Evolutionary conservation across 805 yeast genomes (phyloP).

Genomic region (Nakazawaea molendinolei): DNA sequence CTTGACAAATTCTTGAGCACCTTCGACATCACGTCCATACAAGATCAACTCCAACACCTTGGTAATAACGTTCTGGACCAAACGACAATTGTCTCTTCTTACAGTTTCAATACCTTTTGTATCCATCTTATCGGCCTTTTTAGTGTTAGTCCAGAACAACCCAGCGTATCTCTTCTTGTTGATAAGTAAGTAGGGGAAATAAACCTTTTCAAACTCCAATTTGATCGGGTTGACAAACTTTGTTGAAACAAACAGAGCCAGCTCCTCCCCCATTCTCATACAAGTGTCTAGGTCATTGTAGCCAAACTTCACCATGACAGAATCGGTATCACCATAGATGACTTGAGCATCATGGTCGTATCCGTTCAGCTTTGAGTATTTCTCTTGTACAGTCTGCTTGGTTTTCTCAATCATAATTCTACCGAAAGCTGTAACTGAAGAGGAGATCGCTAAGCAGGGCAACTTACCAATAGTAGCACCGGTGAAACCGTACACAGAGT

Average conservation of each 20-base stretch:
- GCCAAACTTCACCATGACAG: slow-evolving; percentile 98
- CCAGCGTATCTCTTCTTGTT: slow-evolving; percentile 98
- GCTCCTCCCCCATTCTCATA: slow-evolving; percentile 90
- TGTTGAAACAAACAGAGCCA: slow-evolving; percentile 81
- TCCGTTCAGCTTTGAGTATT: slow-evolving; percentile 78
- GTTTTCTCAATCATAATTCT: slow-evolving; percentile 95
- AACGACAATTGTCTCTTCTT: slow-evolving; percentile 92
- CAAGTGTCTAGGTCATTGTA: slow-evolving; percentile 70
- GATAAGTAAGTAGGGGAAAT: slow-evolving; percentile 87
- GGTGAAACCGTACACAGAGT: slow-evolving; percentile 97
- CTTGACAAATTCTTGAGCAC: slow-evolving; percentile 81
- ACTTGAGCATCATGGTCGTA: slow-evolving; percentile 81
- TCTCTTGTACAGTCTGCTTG: slow-evolving; percentile 74
- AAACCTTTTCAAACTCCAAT: slow-evolving; percentile 93
- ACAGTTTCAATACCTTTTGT: slow-evolving; percentile 98
- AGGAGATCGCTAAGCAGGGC: slow-evolving; percentile 94
- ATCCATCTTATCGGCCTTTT: slow-evolving; percentile 94
- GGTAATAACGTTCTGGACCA: slow-evolving; percentile 92
- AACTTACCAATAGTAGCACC: slow-evolving; percentile 98
- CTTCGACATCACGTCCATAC: slow-evolving; percentile 79
- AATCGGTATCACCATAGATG: slow-evolving; percentile 97
- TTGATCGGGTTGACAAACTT: slow-evolving; percentile 82
- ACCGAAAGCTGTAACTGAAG: slow-evolving; percentile 93
- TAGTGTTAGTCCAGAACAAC: slow-evolving; percentile 87
- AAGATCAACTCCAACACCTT: slow-evolving; percentile 79